phyloP scores from a whole-genome alignment of 1,284 basidiomycete species.

The Microbotryum violaceum region DNA sequence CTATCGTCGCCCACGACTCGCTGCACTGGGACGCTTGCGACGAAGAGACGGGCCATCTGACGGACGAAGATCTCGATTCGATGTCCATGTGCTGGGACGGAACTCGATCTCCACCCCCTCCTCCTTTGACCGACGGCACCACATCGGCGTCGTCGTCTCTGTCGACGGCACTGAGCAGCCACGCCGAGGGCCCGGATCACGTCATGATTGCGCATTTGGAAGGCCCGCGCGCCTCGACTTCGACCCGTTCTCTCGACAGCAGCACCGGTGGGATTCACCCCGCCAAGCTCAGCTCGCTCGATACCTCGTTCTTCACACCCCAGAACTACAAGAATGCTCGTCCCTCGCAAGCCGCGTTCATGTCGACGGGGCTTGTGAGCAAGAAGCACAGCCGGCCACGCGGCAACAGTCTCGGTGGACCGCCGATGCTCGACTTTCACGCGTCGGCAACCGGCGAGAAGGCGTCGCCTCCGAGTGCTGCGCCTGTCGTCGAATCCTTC shows the following conservation, averaged over 20 bases:
- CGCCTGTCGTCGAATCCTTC: too few species aligned
- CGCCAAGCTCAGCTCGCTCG: background rate
- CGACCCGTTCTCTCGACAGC: conserved; percentile 20
- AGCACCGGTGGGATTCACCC: conserved; percentile 2
- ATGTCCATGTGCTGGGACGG: conserved; percentile 1
- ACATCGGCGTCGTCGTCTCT: conserved; percentile 22
- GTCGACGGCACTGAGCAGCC: conserved; percentile 16
- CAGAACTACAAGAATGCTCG: conserved; percentile 44
- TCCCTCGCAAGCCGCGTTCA: conserved; percentile 44
- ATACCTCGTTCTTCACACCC: conserved; percentile 34
- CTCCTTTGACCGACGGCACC: conserved; percentile 22
- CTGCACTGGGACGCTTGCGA: conserved; percentile 7
- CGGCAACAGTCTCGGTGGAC: conserved; percentile 13
- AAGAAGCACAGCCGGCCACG: conserved; percentile 33
- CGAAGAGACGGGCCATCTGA: conserved; percentile 21
- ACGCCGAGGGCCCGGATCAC: conserved; percentile 3
- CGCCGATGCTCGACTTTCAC: conserved; percentile 22
- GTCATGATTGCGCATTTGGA: background rate
- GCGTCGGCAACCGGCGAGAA: too few species aligned
- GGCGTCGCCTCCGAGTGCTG: too few species aligned
- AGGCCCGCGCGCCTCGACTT: conserved; percentile 10
- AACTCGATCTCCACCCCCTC: conserved; percentile 1
- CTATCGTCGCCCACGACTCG: conserved; percentile 17
- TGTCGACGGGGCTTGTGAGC: conserved; percentile 43
- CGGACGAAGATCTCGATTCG: conserved; percentile 26